Evolutionary conservation across 1,284 basidiomycete species (phyloP).

Genomic region (Farysia itapuensis): DNA sequence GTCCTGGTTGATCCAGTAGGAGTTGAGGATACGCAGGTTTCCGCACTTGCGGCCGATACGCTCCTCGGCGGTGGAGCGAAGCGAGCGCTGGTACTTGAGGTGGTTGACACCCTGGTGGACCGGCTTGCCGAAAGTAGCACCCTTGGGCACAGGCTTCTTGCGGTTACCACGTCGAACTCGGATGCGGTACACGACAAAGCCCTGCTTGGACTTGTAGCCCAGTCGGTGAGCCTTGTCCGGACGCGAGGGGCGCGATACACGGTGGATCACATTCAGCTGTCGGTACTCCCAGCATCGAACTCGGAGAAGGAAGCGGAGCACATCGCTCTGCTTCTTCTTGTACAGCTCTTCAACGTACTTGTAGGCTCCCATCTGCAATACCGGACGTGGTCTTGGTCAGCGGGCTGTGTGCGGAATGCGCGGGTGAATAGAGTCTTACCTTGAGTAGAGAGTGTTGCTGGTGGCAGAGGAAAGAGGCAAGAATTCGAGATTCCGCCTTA

Average conservation of each 20-base stretch:
- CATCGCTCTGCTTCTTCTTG: slow-evolving; percentile 82
- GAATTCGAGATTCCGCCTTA: too few species aligned
- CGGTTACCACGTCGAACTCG: slow-evolving; percentile 98
- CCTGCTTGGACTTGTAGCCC: slow-evolving; percentile 99
- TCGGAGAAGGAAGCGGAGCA: slow-evolving; percentile 96
- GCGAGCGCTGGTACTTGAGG: slow-evolving; percentile 93
- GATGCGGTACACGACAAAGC: slow-evolving; percentile 96
- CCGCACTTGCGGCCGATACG: slow-evolving; percentile 95
- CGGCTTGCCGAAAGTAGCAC: slow-evolving; percentile 96
- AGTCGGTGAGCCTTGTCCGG: slow-evolving; percentile 98
- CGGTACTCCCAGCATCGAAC: slow-evolving; percentile 92
- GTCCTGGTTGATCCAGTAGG: slow-evolving; percentile 99
- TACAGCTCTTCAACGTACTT: slow-evolving; percentile 92
- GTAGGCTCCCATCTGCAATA: slow-evolving; percentile 72
- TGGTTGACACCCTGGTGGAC: slow-evolving; percentile 99
- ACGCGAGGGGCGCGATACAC: slow-evolving; percentile 93
- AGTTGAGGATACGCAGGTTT: slow-evolving; percentile 86
- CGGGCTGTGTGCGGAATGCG: too few species aligned
- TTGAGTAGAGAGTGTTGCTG: background rate
- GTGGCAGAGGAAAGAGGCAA: background rate
- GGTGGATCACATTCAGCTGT: slow-evolving; percentile 96
- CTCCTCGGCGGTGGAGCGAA: slow-evolving; percentile 94
- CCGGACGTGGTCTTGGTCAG: too few species aligned
- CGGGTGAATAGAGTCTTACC: too few species aligned
- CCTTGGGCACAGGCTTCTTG: slow-evolving; percentile 98